Percentiles rank a stretch among this genome's conserved stretches.
phyloP scores from a whole-genome alignment of 306 rosid species.

The Acacia confusa region DNA sequence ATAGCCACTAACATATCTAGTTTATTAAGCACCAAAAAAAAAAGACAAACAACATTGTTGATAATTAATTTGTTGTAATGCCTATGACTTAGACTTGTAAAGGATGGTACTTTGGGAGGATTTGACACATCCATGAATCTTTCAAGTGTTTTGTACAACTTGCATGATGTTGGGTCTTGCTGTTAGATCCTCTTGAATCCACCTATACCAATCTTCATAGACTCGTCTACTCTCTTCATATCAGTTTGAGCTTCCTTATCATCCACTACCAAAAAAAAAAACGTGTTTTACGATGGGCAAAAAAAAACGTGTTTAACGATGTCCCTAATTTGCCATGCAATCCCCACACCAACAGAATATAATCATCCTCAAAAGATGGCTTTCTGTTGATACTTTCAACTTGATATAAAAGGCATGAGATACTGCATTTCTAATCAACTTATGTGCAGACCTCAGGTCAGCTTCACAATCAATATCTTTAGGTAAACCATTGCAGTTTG shows the following conservation, averaged over 20 bases:
- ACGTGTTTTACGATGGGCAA: no score
- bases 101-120: background rate
- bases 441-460: constrained; percentile 85
- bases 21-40: background rate
- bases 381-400: constrained; percentile 53
- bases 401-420: constrained; percentile 41
- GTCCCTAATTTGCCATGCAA: constrained; percentile 91
- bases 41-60: no score
- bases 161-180: constrained; percentile 12
- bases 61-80: background rate
- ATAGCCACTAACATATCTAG: background rate
- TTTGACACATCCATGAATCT: constrained; percentile 15
- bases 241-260: no score
- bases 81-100: background rate
- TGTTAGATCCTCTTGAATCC: constrained; percentile 18
- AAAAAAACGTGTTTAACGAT: no score
- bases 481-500: constrained; percentile 71
- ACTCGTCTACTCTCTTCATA: no score
- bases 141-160: background rate
- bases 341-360: constrained; percentile 68
- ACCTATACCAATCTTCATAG: background rate
- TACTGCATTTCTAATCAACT: constrained; percentile 51
- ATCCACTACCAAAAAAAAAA: no score
- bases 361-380: constrained; percentile 76
- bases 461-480: constrained; percentile 67